Percentiles rank a stretch among this genome's conserved stretches.
phyloP scores from a whole-genome alignment of 2,329 filamentous ascomycete genomes.

The Talaromyces pinophilus region DNA sequence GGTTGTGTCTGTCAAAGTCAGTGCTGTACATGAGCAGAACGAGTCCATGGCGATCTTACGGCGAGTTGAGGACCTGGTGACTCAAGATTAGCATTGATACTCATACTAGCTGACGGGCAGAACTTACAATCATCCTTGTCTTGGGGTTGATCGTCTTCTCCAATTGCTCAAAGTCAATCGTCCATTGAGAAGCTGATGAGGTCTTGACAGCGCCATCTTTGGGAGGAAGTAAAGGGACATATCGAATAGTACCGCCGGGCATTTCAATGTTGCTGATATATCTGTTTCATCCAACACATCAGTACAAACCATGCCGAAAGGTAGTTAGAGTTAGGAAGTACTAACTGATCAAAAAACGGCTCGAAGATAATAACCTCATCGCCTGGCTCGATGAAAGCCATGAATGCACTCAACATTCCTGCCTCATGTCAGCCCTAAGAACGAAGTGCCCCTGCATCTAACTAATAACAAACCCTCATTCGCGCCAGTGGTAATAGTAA shows the following conservation, averaged over 20 bases:
- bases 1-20: conserved; percentile 67
- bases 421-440: conserved; percentile 11
- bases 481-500: conserved; percentile 80
- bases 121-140: conserved; percentile 91
- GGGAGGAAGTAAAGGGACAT: conserved; percentile 92
- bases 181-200: conserved; percentile 85
- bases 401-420: conserved; percentile 94
- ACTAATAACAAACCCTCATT: conserved; percentile 46
- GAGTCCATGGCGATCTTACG: conserved; percentile 32
- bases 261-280: conserved; percentile 99
- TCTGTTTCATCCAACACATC: conserved; percentile 37
- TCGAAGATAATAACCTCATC: conserved; percentile 98
- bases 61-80: conserved; percentile 51
- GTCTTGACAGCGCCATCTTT: conserved; percentile 75
- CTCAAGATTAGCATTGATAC: neutral
- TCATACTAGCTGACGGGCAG: conserved; percentile 36
- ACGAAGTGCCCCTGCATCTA: too few relatives aligned
- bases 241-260: conserved; percentile 91
- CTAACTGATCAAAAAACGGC: conserved; percentile 94
- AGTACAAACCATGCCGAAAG: neutral
- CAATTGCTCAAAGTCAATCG: conserved; percentile 78
- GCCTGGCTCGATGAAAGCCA: conserved; percentile 91
- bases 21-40: neutral
- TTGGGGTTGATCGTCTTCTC: conserved; percentile 77
- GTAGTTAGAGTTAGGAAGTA: conserved; percentile 36